Evolutionary conservation across 2,329 filamentous ascomycete species (phyloP).

Genomic region (Diaporthe sp.): DNA sequence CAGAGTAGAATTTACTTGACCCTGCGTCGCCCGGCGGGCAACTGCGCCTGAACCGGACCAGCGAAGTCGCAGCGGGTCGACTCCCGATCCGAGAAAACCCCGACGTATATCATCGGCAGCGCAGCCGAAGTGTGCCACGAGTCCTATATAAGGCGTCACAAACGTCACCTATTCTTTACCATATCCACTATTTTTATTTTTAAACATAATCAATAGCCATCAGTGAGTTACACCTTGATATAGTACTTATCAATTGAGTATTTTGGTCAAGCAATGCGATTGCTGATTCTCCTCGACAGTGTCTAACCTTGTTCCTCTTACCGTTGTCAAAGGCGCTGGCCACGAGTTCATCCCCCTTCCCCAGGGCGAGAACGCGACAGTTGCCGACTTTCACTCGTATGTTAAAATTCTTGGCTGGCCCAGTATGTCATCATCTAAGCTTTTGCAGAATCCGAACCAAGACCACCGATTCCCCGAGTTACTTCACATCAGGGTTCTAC

Average conservation of each 20-base stretch:
- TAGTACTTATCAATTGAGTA: neutral
- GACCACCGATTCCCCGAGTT: slow-evolving; percentile 10
- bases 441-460: slow-evolving; percentile 1
- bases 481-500: slow-evolving; percentile 6
- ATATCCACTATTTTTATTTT: neutral
- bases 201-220: neutral
- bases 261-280: neutral
- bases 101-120: slow-evolving; percentile 8
- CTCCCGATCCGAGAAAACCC: slow-evolving; percentile 15
- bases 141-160: neutral
- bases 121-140: neutral
- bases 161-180: neutral
- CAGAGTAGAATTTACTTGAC: neutral
- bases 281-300: neutral
- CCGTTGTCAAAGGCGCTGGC: slow-evolving; percentile 16
- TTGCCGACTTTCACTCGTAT: slow-evolving; percentile 11
- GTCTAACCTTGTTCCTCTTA: slow-evolving; percentile 8
- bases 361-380: neutral
- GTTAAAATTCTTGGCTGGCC: neutral
- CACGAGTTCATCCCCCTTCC: slow-evolving; percentile 21
- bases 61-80: neutral
- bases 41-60: neutral
- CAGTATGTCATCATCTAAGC: neutral
- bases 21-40: neutral
- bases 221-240: neutral